Evolutionary conservation across 495 filamentous ascomycete genomes (phyloP).

Genomic region (Xylaria curta): DNA sequence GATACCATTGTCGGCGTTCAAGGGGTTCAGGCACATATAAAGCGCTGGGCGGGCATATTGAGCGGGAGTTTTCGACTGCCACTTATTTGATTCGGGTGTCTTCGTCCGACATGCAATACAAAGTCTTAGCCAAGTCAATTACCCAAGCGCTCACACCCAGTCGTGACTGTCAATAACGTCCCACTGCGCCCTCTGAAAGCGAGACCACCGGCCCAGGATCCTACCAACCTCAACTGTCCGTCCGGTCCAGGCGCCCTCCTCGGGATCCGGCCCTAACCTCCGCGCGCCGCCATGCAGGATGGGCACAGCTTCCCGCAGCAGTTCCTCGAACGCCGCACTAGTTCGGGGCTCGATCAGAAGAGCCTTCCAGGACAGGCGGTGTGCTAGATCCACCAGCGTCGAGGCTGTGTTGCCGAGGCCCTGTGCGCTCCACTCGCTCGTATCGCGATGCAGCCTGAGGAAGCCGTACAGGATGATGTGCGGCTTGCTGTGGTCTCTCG

Average conservation of each 20-base stretch:
- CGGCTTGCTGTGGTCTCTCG: slow-evolving; percentile 22
- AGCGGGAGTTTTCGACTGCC: neutral
- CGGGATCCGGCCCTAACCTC: slow-evolving; percentile 49
- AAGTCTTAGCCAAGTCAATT: neutral
- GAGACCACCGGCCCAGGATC: slow-evolving; percentile 77
- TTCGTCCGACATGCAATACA: neutral
- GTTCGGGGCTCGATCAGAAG: slow-evolving; percentile 43
- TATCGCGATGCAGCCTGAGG: slow-evolving; percentile 70
- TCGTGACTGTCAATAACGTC: slow-evolving; percentile 24
- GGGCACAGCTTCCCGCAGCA: slow-evolving; percentile 65
- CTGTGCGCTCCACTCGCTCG: slow-evolving; percentile 83
- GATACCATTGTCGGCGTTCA: slow-evolving; percentile 44
- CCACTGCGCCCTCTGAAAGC: slow-evolving; percentile 55
- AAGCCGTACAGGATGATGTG: slow-evolving; percentile 70
- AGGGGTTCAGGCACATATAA: slow-evolving; percentile 20
- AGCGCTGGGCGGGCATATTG: neutral
- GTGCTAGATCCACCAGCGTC: slow-evolving; percentile 68
- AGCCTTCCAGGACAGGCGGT: slow-evolving; percentile 43
- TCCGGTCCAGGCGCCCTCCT: slow-evolving; percentile 68
- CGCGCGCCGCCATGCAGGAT: slow-evolving; percentile 66
- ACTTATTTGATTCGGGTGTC: neutral
- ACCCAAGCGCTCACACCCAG: slow-evolving; percentile 30
- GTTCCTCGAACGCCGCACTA: slow-evolving; percentile 32
- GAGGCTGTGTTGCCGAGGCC: slow-evolving; percentile 76
- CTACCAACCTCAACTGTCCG: slow-evolving; percentile 68